Conservation (phyloP, 139 green algal species). For the Ostreobium quekettii region DNA sequence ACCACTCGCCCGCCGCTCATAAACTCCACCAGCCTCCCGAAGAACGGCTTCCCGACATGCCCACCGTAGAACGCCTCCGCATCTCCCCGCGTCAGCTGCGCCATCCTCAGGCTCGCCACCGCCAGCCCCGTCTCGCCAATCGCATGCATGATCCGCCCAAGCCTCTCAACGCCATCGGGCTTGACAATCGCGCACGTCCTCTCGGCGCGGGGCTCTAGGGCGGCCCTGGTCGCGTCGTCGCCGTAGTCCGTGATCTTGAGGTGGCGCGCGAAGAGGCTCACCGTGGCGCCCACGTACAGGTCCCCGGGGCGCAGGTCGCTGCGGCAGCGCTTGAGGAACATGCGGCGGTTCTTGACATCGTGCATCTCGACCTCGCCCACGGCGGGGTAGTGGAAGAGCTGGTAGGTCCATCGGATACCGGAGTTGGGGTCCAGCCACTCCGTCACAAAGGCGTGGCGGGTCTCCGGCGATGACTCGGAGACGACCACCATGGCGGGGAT, state of each 20-base stretch:
- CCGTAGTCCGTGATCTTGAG: constrained; percentile 65
- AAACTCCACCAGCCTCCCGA: constrained; percentile 49
- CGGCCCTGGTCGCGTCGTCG: constrained; percentile 55
- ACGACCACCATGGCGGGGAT: no score
- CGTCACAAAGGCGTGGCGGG: constrained; percentile 51
- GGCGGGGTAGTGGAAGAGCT: constrained; percentile 58
- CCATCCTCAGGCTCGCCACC: constrained; percentile 16
- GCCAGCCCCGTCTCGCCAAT: constrained; percentile 48
- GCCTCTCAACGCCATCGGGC: constrained; percentile 55
- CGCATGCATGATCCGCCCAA: constrained; percentile 65
- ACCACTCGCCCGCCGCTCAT: constrained; percentile 61
- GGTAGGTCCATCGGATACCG: constrained; percentile 52
- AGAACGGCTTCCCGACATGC: constrained; percentile 60
- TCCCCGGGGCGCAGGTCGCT: constrained; percentile 39
- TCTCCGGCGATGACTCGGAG: no score
- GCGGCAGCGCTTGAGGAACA: constrained; percentile 60
- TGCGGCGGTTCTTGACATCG: constrained; percentile 70
- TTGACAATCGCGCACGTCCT: constrained; percentile 75
- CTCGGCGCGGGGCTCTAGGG: constrained; percentile 30
- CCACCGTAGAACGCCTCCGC: constrained; percentile 62
- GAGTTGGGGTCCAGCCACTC: constrained; percentile 59
- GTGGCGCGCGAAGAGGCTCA: constrained; percentile 61
- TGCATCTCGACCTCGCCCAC: constrained; percentile 68
- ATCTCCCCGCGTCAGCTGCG: constrained; percentile 23
- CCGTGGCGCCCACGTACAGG: constrained; percentile 48